phyloP scores from a whole-genome alignment of 768 basidiomycete genomes.

The Chalciporus chontae region DNA sequence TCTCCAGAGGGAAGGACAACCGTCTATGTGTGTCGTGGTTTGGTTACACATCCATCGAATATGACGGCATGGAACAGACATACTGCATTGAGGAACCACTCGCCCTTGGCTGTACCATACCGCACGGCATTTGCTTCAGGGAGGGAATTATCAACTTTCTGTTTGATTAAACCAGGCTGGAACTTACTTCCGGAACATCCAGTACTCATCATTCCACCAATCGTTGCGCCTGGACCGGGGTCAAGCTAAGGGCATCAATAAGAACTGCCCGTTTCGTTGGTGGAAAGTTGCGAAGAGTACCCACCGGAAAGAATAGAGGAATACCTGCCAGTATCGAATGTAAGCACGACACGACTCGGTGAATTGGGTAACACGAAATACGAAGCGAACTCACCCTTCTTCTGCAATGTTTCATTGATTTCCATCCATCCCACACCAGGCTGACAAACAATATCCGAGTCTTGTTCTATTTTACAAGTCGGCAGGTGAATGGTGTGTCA shows the following conservation, averaged over 20 bases:
- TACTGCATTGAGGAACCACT: constrained; percentile 88
- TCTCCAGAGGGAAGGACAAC: constrained; percentile 87
- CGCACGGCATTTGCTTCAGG: constrained; percentile 69
- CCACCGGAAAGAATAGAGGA: constrained; percentile 79
- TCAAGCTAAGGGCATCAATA: constrained; percentile 48
- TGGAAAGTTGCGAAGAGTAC: constrained; percentile 8
- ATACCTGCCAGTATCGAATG: constrained; percentile 57
- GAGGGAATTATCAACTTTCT: constrained; percentile 14
- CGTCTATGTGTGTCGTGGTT: constrained; percentile 44
- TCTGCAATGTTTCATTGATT: constrained; percentile 62
- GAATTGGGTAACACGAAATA: background rate
- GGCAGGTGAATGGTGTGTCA: too few species aligned
- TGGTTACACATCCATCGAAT: background rate
- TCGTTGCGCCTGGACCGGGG: constrained; percentile 74
- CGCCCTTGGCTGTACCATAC: constrained; percentile 85
- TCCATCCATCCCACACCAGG: constrained; percentile 70
- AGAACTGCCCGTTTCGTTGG: background rate
- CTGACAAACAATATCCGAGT: constrained; percentile 73
- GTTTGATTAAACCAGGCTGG: background rate
- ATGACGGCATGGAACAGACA: constrained; percentile 17
- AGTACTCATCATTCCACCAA: constrained; percentile 85
- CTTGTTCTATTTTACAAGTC: constrained; percentile 43
- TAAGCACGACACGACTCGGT: background rate
- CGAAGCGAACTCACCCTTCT: constrained; percentile 42
- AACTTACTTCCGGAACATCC: constrained; percentile 78